These are phyloP conservation scores for Venturia asperata DNA, from an alignment of 2,329 filamentous ascomycete species.

Conservation along the genomic window DNA sequence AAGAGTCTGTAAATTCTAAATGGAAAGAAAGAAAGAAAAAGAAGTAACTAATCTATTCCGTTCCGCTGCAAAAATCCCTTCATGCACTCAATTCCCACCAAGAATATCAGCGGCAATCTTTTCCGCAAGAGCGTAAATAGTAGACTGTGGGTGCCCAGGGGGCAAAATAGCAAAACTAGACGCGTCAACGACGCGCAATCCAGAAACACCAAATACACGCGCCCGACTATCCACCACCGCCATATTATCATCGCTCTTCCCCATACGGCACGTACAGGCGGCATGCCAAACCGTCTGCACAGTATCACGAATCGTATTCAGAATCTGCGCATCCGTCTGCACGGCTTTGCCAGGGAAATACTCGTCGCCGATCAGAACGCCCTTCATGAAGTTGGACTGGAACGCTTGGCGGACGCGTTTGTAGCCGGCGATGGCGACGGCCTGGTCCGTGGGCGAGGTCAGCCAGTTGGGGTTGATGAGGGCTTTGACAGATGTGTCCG, in stretches of 20 bases:
- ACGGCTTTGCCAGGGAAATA: constrained; percentile 26
- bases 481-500: constrained; percentile 26
- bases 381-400: constrained; percentile 24
- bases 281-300: constrained; percentile 32
- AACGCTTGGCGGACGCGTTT: constrained; percentile 29
- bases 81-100: background rate
- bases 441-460: constrained; percentile 28
- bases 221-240: constrained; percentile 10
- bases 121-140: constrained; percentile 11
- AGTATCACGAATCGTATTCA: constrained; percentile 22
- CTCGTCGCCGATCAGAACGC: constrained; percentile 26
- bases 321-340: constrained; percentile 27
- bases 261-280: constrained; percentile 29
- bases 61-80: too few relatives aligned
- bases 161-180: constrained; percentile 26
- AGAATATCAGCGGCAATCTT: constrained; percentile 1
- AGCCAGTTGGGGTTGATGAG: constrained; percentile 34
- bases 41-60: too few relatives aligned
- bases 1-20: constrained; percentile 27
- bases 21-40: too few relatives aligned
- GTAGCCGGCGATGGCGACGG: constrained; percentile 29
- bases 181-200: constrained; percentile 33
- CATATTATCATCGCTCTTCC: constrained; percentile 23
- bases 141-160: background rate
- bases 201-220: constrained; percentile 30